phyloP scores from a whole-genome alignment of 2,329 filamentous ascomycete genomes.

The Penicillium griseofulvum region DNA sequence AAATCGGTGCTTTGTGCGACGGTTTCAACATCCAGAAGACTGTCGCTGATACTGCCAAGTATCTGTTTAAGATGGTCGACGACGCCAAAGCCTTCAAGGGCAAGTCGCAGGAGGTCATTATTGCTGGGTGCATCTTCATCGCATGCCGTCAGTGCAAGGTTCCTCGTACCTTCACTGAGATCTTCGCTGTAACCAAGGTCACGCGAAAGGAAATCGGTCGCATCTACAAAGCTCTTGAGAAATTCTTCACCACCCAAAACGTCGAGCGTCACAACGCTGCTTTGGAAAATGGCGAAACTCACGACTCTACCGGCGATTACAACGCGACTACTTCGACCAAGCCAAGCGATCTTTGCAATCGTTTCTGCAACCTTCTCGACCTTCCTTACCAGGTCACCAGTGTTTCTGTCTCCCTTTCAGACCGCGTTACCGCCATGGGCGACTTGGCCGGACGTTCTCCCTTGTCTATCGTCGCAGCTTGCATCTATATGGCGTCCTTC shows the following conservation, averaged over 20 bases:
- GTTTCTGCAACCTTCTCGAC: constrained; percentile 82
- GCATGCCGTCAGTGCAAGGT: constrained; percentile 87
- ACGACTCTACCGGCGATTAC: constrained; percentile 58
- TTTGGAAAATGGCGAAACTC: constrained; percentile 51
- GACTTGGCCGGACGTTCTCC: constrained; percentile 90
- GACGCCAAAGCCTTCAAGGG: constrained; percentile 93
- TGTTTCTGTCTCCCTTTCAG: constrained; percentile 74
- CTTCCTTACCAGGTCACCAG: constrained; percentile 74
- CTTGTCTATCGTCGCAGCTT: constrained; percentile 87
- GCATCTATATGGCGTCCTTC: constrained; percentile 93
- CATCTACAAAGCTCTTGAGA: constrained; percentile 90
- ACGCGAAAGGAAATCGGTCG: constrained; percentile 96
- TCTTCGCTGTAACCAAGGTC: constrained; percentile 88
- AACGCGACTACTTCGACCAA: constrained; percentile 73
- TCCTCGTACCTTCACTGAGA: constrained; percentile 88
- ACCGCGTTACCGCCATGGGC: constrained; percentile 71
- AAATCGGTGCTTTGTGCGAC: constrained; percentile 85
- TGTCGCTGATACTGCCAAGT: constrained; percentile 85
- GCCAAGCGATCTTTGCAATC: constrained; percentile 79
- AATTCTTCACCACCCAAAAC: constrained; percentile 76
- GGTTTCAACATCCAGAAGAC: constrained; percentile 75
- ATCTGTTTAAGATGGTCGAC: constrained; percentile 91
- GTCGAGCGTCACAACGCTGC: constrained; percentile 54
- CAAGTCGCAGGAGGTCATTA: constrained; percentile 89
- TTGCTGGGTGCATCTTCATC: constrained; percentile 96